Conservation (phyloP, 2,329 filamentous ascomycete genomes). For the Raffaelea arxii region DNA sequence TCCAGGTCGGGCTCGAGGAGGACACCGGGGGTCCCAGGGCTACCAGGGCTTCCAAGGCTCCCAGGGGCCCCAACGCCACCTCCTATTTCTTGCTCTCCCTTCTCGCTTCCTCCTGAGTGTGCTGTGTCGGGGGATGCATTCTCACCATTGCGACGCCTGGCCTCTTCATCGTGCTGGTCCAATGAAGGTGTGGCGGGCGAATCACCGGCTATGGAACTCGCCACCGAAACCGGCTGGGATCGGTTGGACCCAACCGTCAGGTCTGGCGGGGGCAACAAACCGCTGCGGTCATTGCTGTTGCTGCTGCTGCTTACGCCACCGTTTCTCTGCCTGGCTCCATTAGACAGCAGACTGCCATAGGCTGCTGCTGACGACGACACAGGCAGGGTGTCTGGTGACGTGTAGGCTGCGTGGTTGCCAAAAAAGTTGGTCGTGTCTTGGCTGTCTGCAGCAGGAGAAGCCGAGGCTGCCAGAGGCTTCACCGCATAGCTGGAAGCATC, state of each 20-base stretch:
- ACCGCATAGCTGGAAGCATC: constrained; percentile 36
- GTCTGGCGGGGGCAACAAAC: constrained; percentile 36
- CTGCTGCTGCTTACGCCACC: constrained; percentile 3
- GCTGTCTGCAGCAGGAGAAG: constrained; percentile 5
- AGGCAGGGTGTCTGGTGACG: constrained; percentile 19
- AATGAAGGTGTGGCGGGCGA: constrained; percentile 49
- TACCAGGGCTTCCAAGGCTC: too few relatives aligned
- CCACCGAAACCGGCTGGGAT: constrained; percentile 46
- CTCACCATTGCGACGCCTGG: constrained; percentile 48
- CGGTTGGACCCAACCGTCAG: constrained; percentile 27
- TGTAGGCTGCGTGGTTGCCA: constrained; percentile 27
- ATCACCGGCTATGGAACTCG: constrained; percentile 47
- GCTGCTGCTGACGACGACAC: constrained; percentile 25
- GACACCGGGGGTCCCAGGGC: too few relatives aligned
- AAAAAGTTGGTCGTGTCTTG: constrained; percentile 27
- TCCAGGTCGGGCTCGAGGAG: neutral
- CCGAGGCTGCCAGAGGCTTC: constrained; percentile 24
- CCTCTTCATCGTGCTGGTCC: constrained; percentile 33
- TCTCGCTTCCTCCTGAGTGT: too few relatives aligned
- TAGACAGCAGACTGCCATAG: constrained; percentile 30
- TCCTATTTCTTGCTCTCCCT: too few relatives aligned
- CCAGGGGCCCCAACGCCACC: too few relatives aligned
- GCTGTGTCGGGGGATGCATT: too few relatives aligned
- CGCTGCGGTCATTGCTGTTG: constrained; percentile 26
- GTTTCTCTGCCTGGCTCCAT: constrained; percentile 22